A percentile compares a stretch with the other conserved stretches of the same genome.
Conservation (phyloP, 2,329 filamentous ascomycete genomes). For the Aphanocladium album region DNA sequence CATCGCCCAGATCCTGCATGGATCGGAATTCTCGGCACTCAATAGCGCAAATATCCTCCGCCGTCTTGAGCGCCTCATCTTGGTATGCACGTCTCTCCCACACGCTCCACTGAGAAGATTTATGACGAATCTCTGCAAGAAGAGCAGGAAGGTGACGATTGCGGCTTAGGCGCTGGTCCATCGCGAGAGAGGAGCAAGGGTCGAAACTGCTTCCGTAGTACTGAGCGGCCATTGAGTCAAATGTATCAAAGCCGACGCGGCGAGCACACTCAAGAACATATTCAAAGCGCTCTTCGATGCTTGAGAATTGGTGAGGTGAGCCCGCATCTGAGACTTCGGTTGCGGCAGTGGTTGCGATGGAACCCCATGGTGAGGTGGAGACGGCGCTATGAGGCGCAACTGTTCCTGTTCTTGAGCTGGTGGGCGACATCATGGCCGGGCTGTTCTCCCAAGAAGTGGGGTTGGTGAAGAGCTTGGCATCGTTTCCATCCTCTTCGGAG, state of each 20-base stretch:
- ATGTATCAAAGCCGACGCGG: slow-evolving; percentile 14
- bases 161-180: slow-evolving; percentile 16
- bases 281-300: slow-evolving; percentile 16
- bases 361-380: slow-evolving; percentile 9
- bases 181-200: slow-evolving; percentile 13
- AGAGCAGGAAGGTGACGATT: slow-evolving; percentile 16
- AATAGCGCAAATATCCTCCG: slow-evolving; percentile 15
- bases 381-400: slow-evolving; percentile 2
- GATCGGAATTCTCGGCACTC: slow-evolving; percentile 13
- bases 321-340: slow-evolving; percentile 10
- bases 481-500: slow-evolving; percentile 12
- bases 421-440: slow-evolving; percentile 13
- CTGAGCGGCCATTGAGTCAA: slow-evolving; percentile 15
- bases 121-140: slow-evolving; percentile 11
- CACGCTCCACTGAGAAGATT: slow-evolving; percentile 17
- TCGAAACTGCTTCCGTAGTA: slow-evolving; percentile 16
- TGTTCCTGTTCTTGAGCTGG: slow-evolving; percentile 13
- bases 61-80: slow-evolving; percentile 23
- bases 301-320: neutral
- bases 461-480: slow-evolving; percentile 6
- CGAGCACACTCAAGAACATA: slow-evolving; percentile 15
- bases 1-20: neutral
- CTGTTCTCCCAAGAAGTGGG: slow-evolving; percentile 12
- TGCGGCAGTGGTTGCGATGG: slow-evolving; percentile 11
- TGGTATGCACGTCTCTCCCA: slow-evolving; percentile 24